phyloP scores from a whole-genome alignment of 345 rosid genomes.

The Noccaea bulbosa region DNA sequence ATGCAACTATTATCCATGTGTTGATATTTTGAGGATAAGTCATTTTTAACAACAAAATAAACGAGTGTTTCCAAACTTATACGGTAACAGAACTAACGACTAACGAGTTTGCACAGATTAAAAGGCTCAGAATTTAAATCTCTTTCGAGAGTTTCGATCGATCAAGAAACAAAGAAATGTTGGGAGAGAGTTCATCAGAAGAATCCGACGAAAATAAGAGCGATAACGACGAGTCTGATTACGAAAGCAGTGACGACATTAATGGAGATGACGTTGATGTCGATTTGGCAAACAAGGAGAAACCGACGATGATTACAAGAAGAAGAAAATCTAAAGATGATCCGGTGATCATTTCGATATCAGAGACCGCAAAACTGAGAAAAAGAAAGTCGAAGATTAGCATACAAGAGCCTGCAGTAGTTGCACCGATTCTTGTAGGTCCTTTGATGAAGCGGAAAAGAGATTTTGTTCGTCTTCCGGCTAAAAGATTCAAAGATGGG shows the following conservation, averaged over 20 bases:
- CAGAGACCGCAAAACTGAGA: too few species aligned
- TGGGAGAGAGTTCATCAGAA: conserved; percentile 7
- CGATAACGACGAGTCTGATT: not conserved
- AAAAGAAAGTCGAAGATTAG: not conserved
- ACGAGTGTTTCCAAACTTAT: too few species aligned
- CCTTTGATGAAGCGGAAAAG: not conserved
- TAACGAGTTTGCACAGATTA: too few species aligned
- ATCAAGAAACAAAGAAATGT: conserved; percentile 12
- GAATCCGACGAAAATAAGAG: not conserved
- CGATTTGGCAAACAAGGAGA: not conserved
- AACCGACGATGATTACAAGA: too few species aligned
- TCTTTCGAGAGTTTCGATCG: not conserved
- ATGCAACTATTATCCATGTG: too few species aligned
- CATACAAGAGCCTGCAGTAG: not conserved
- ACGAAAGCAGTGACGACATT: not conserved
- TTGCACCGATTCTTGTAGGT: too few species aligned
- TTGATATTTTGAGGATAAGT: too few species aligned
- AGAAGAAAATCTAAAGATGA: too few species aligned
- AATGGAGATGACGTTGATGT: not conserved
- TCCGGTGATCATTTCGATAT: too few species aligned
- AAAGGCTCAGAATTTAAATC: too few species aligned
- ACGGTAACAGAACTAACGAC: too few species aligned
- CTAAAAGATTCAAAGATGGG: not conserved
- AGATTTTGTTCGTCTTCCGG: not conserved
- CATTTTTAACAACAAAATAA: too few species aligned